Base-by-base conservation (phyloP, 257 asterid species). In the Echites panduratus region DNA sequence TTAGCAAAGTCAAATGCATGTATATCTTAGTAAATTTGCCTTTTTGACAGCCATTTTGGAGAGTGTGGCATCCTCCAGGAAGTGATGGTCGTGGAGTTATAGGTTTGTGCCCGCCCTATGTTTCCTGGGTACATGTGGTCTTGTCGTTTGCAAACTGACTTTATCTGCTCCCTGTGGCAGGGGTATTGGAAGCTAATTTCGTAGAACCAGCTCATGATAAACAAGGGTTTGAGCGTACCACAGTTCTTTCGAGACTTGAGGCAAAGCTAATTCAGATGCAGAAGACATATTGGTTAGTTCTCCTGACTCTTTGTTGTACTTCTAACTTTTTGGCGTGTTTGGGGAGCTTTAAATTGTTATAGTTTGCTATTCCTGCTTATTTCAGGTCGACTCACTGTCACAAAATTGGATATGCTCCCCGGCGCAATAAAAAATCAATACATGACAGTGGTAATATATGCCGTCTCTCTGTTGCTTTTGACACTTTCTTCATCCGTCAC, bases 81-180 rank as follows among this genome's bases (percentile, higher is more conserved):
- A 92, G 97, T 54, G 98, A 92, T 73, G 99, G 99, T 54, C 99
- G 99, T 82, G 99, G 99, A 82, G 99, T 95, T 52, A 95, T 95
- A 83, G 99, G 99, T 94, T 81, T 70, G 82, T n/a, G 70, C 59
- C 40, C 70, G 13, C 32, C 50, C 59, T 57, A 59, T 58, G 59
- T 75, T 66, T 57, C 72, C 13, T 48, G 61, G 73, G 44, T 65
- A 24, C 44, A 26, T 65, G 76, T 70, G 71, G n/a, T 57, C 16
- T 52, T 50, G 78, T 58, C 66, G 78, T 77, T 82, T 73, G 77
- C 78, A 74, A 69, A 75, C 32, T 69, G 29, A 57, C 16, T 20
- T 77, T 29, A 62, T 16, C 5, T 80, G 66, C 45, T 41, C 56
- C 63, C 53, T 22, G 38, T 80, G 9, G 12, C 80, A 93, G 99